Evolutionary conservation across 306 rosid species (phyloP).

Genomic region (Cajanus cajan): DNA sequence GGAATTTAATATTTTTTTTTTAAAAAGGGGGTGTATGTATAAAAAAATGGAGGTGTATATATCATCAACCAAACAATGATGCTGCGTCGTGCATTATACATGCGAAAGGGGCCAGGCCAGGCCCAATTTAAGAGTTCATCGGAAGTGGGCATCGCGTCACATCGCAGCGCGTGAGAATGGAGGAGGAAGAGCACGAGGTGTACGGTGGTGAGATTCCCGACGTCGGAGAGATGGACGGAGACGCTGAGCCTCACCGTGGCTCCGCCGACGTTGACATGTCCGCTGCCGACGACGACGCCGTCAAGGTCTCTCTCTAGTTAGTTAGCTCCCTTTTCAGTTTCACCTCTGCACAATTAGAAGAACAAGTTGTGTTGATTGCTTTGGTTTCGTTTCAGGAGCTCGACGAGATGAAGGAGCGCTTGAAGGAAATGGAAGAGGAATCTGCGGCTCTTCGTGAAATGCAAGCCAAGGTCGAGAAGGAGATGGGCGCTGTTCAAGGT

Average conservation of each 20-base stretch:
- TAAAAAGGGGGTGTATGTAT: too few relatives aligned
- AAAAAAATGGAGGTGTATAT: too few relatives aligned
- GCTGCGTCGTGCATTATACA: neutral
- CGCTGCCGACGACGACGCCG: constrained; percentile 60
- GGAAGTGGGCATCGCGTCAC: neutral
- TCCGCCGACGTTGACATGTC: constrained; percentile 64
- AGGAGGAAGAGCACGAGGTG: constrained; percentile 79
- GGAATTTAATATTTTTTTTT: too few relatives aligned
- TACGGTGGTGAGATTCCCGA: constrained; percentile 77
- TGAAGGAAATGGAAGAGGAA: constrained; percentile 83
- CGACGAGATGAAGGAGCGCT: constrained; percentile 75
- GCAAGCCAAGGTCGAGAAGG: constrained; percentile 86
- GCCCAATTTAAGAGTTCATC: neutral
- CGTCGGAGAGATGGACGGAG: too few relatives aligned
- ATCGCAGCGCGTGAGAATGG: constrained; percentile 30
- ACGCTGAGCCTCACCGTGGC: too few relatives aligned
- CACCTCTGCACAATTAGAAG: neutral
- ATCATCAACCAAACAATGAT: too few relatives aligned
- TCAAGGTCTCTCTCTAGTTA: constrained; percentile 44
- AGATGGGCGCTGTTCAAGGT: constrained; percentile 83
- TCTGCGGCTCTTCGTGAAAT: constrained; percentile 77
- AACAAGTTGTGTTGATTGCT: neutral
- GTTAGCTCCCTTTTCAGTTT: neutral
- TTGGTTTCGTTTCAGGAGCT: constrained; percentile 44
- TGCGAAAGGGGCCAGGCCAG: neutral